phyloP scores from a whole-genome alignment of 768 basidiomycete species.

The Psilocybe subaeruginosa region DNA sequence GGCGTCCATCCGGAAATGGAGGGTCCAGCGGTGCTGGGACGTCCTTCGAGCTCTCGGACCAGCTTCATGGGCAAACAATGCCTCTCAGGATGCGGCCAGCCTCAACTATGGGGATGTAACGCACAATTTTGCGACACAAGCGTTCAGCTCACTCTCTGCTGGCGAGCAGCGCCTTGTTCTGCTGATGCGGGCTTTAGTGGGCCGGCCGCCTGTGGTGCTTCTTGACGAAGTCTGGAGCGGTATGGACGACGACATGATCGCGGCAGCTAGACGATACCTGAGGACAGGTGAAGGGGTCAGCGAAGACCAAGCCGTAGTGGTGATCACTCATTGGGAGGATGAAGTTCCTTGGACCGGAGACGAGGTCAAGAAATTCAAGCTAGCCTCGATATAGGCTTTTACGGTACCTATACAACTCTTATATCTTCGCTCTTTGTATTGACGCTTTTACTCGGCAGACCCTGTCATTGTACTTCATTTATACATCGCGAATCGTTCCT shows the following conservation, averaged over 20 bases:
- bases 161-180: conserved; percentile 84
- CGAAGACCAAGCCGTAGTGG: conserved; percentile 74
- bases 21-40: conserved; percentile 43
- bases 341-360: conserved; percentile 82
- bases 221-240: conserved; percentile 95
- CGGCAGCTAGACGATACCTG: conserved; percentile 64
- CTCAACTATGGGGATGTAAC: background rate
- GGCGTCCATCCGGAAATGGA: conserved; percentile 34
- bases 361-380: conserved; percentile 36
- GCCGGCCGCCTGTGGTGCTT: conserved; percentile 71
- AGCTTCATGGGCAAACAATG: conserved; percentile 24
- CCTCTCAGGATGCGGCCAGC: background rate
- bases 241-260: conserved; percentile 83
- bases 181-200: conserved; percentile 85
- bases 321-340: conserved; percentile 90
- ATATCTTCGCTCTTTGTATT: background rate
- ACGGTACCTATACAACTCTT: background rate
- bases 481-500: background rate
- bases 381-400: background rate
- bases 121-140: conserved; percentile 42
- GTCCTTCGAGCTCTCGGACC: conserved; percentile 73
- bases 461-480: too few species aligned
- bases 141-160: conserved; percentile 67
- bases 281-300: conserved; percentile 46
- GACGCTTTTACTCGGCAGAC: too few species aligned